A percentile compares a stretch with the other conserved stretches of the same genome.
phyloP scores from a whole-genome alignment of 192 early-diverging fungal genomes.

The Coemansia sp. region DNA sequence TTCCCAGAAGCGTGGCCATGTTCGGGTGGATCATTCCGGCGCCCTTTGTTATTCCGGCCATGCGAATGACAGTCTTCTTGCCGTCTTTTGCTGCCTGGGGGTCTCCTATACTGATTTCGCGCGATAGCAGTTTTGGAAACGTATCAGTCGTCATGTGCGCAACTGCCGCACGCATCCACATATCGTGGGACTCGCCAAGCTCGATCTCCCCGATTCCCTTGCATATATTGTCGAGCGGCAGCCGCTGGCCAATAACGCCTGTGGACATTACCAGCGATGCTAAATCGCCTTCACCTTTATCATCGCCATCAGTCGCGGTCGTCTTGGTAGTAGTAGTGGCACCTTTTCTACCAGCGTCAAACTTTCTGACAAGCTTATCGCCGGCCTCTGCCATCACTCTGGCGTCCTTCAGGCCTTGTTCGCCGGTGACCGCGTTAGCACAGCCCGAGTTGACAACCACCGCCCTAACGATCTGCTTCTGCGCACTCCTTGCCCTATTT shows the following conservation, averaged over 20 bases:
- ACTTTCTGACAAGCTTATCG: conserved; percentile 55
- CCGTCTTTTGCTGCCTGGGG: conserved; percentile 18
- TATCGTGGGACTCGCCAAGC: conserved; percentile 60
- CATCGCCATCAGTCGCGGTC: background rate
- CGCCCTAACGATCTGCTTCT: conserved; percentile 47
- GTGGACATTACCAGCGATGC: conserved; percentile 90
- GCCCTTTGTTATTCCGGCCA: conserved; percentile 95
- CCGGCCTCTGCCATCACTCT: conserved; percentile 63
- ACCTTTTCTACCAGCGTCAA: conserved; percentile 4
- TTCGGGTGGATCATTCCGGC: conserved; percentile 99
- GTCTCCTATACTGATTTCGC: conserved; percentile 27
- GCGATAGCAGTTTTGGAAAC: conserved; percentile 87
- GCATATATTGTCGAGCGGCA: conserved; percentile 81
- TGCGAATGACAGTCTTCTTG: conserved; percentile 30
- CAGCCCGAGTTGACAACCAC: conserved; percentile 88
- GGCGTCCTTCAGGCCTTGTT: conserved; percentile 78
- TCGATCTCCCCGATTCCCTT: conserved; percentile 58
- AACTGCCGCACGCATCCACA: conserved; percentile 79
- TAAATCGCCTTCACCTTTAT: background rate
- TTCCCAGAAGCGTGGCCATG: conserved; percentile 93
- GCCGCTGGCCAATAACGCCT: conserved; percentile 91
- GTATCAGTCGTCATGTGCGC: conserved; percentile 98
- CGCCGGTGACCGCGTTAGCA: conserved; percentile 95
- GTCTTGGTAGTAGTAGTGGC: background rate
- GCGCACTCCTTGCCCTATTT: conserved; percentile 46